A percentile compares a stretch with the other conserved stretches of the same genome.
Evolutionary conservation across 2,329 filamentous ascomycete genomes (phyloP).

Genomic region (Colletotrichum trifolii): DNA sequence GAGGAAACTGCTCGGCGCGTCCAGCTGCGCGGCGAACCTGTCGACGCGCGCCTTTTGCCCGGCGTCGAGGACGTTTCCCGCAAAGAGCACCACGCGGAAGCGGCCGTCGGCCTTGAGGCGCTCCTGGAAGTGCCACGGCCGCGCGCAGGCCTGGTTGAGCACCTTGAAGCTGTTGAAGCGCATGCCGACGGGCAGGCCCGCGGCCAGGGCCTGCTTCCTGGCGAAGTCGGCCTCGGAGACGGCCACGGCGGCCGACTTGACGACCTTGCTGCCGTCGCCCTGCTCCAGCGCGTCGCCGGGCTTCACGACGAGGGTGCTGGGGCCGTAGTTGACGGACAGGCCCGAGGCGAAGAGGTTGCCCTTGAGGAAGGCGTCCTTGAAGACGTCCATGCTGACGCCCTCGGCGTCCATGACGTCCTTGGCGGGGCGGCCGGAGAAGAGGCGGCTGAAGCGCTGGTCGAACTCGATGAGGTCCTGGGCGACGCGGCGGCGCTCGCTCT

Average conservation of each 20-base stretch:
- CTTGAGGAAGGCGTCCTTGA: constrained; percentile 70
- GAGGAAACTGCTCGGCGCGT: constrained; percentile 31
- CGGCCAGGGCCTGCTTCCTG: constrained; percentile 49
- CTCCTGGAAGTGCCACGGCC: constrained; percentile 70
- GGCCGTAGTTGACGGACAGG: constrained; percentile 65
- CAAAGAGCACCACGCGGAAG: constrained; percentile 71
- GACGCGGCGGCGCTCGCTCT: constrained; percentile 65
- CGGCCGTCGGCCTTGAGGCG: constrained; percentile 66
- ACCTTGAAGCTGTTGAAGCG: constrained; percentile 70
- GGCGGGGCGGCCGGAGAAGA: constrained; percentile 68
- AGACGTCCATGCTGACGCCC: constrained; percentile 71
- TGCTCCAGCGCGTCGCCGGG: constrained; percentile 53
- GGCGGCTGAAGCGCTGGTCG: constrained; percentile 66
- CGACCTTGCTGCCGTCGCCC: constrained; percentile 57
- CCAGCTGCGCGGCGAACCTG: constrained; percentile 57
- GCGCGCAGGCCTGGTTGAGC: constrained; percentile 65
- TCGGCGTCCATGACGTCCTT: constrained; percentile 70
- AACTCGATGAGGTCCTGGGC: constrained; percentile 70
- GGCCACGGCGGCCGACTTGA: constrained; percentile 39
- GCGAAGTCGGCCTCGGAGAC: constrained; percentile 43
- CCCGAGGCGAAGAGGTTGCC: constrained; percentile 67
- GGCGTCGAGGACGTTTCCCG: constrained; percentile 63
- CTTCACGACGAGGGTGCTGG: constrained; percentile 67
- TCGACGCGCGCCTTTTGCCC: constrained; percentile 57
- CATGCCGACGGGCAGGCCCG: constrained; percentile 61